phyloP scores from a whole-genome alignment of 345 rosid species.

The Rhodamnia argentea region DNA sequence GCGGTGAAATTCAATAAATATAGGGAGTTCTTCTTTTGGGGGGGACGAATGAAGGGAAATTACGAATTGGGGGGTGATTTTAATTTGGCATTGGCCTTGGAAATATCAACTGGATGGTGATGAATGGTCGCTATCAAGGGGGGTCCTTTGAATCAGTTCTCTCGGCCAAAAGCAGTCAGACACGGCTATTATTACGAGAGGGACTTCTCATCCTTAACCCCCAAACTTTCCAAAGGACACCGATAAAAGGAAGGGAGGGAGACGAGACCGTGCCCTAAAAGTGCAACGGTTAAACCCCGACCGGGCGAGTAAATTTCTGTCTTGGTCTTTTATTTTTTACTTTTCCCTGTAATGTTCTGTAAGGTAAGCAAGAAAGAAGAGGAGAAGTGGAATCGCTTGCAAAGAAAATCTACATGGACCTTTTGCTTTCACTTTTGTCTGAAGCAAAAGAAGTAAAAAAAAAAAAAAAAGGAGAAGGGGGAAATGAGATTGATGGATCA shows the following conservation, averaged over 20 bases:
- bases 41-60: neutral
- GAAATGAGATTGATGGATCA: neutral
- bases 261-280: neutral
- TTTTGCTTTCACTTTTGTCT: neutral
- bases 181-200: constrained; percentile 65
- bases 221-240: constrained; percentile 5
- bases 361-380: neutral
- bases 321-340: neutral
- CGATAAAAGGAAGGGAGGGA: neutral
- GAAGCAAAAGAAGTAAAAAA: neutral
- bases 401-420: neutral
- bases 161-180: constrained; percentile 44
- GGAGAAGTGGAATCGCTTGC: neutral
- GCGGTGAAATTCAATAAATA: neutral
- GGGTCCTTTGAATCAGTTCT: constrained; percentile 64
- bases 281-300: neutral
- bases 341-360: neutral
- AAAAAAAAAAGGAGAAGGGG: neutral
- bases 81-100: constrained; percentile 13
- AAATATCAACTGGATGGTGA: constrained; percentile 38
- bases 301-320: neutral
- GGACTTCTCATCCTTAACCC: constrained; percentile 49
- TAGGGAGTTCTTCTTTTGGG: neutral
- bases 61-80: constrained; percentile 1
- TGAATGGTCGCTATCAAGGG: constrained; percentile 48